Evolutionary conservation across 345 rosid genomes (phyloP), one percentile per base, ranked within the genome.

Genomic region (Ailanthus altissimus): DNA sequence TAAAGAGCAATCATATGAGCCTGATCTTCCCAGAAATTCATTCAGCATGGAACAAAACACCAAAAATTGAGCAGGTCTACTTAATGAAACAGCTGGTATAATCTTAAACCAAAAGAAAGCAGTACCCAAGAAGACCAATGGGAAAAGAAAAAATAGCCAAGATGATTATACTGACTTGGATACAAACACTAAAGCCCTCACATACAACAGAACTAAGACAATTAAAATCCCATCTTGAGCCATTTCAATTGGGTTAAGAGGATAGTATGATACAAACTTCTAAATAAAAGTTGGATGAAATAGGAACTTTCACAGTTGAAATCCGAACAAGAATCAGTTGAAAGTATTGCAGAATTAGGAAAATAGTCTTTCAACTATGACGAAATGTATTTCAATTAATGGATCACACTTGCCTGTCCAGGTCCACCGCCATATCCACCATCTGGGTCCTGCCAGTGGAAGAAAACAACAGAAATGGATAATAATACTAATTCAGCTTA

Each of bases 371-470:
- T 14, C 6, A 70, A 54, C 36, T 36, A 21, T 23, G 58, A 51
- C 62, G n/a, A 10, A 53, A 47, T 60, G 60, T 66, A 62, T 42
- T 67, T 28, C 13, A 77, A 70, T 28, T 14, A 72, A 25, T 43
- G 67, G 54, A 64, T 62, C 49, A 54, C 69, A 88, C 96, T 84
- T 87, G 89, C 99, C 97, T 96, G 99, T 77, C 97, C 94, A 84
- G 99, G 99, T 78, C 99, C 99, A 32, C 99, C 99, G 79, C 92
- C 93, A 75, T 88, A 96, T 77, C 99, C 99, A 75, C 99, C 98
- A 83, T 87, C 76, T 28, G 93, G 91, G 43, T 87, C 97, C 98
- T 96, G 89, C 61, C 75, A 38, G 74, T 26, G 42, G 10, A 42
- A 73, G 6, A 13, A 50, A 75, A 57, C 56, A 75, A 65, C 14